A percentile compares a stretch with the other conserved stretches of the same genome.
Evolutionary conservation across 1,139 yeast genomes (phyloP).

Genomic region (Nakaseomyces kungkrabaensis): DNA sequence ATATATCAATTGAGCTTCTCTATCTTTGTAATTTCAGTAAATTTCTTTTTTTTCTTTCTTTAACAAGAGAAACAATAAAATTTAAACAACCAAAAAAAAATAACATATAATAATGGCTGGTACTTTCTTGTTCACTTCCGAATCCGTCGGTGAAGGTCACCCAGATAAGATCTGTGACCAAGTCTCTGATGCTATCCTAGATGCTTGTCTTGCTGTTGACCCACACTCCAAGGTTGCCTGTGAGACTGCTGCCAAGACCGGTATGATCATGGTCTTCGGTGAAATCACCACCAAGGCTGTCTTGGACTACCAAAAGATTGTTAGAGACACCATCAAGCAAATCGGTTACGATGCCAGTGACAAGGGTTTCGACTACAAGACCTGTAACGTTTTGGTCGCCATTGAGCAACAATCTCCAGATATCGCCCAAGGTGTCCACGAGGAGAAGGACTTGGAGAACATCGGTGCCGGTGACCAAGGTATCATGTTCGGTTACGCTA

Average conservation of each 20-base stretch:
- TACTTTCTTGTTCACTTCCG: constrained; percentile 72
- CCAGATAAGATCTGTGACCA: constrained; percentile 99
- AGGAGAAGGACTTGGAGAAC: constrained; percentile 89
- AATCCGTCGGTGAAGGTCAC: constrained; percentile 96
- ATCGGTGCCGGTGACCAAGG: constrained; percentile 99
- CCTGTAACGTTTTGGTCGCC: constrained; percentile 96
- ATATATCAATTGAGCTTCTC: neutral
- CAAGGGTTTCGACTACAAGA: constrained; percentile 96
- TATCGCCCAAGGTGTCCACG: constrained; percentile 96
- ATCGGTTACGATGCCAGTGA: constrained; percentile 92
- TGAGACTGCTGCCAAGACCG: constrained; percentile 96
- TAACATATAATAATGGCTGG: constrained; percentile 9
- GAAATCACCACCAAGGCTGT: constrained; percentile 94
- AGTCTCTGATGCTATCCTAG: constrained; percentile 93
- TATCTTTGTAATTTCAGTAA: neutral
- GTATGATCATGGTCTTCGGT: constrained; percentile 97
- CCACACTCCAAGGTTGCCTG: constrained; percentile 97
- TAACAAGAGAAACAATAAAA: neutral
- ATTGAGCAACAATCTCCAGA: constrained; percentile 98
- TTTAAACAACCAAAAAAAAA: neutral
- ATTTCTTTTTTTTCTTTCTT: too few species aligned
- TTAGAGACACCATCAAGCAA: constrained; percentile 95
- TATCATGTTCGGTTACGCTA: constrained; percentile 98
- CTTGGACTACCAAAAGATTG: constrained; percentile 88
- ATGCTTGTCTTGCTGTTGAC: constrained; percentile 89